phyloP scores from a whole-genome alignment of 2,329 filamentous ascomycete species.

The Didymella sp. region DNA sequence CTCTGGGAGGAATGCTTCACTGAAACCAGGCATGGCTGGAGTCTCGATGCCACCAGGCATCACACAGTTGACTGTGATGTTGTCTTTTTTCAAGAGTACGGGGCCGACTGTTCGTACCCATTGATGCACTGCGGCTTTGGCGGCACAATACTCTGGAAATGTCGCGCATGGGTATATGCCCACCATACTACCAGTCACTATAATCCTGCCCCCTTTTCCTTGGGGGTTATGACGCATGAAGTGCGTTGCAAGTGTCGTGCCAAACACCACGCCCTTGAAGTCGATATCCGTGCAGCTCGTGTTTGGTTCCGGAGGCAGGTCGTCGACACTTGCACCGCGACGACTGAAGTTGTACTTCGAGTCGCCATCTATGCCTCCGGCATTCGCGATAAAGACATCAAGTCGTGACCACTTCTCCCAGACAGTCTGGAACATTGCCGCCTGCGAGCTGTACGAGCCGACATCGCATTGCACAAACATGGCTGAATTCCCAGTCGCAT shows the following conservation, averaged over 20 bases:
- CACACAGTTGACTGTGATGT: conserved; percentile 58
- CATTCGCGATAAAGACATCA: conserved; percentile 60
- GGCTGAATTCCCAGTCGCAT: conserved; percentile 39
- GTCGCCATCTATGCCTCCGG: conserved; percentile 56
- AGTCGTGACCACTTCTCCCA: conserved; percentile 56
- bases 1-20: conserved; percentile 30
- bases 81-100: conserved; percentile 49
- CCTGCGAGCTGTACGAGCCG: conserved; percentile 56
- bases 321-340: conserved; percentile 32
- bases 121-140: conserved; percentile 55
- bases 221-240: conserved; percentile 60
- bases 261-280: conserved; percentile 60
- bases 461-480: conserved; percentile 58
- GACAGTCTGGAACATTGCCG: conserved; percentile 52
- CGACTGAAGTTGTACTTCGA: conserved; percentile 55
- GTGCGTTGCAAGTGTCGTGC: conserved; percentile 58
- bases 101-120: conserved; percentile 38
- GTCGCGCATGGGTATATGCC: conserved; percentile 54
- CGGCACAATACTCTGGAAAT: conserved; percentile 60
- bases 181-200: conserved; percentile 55
- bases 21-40: conserved; percentile 42
- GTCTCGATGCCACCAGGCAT: conserved; percentile 59
- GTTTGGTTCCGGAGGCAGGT: conserved; percentile 55
- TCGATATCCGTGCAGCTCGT: conserved; percentile 56
- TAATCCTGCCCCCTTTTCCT: conserved; percentile 53